phyloP scores from a whole-genome alignment of 495 filamentous ascomycete species.

The Aspergillus carlsbadensis region DNA sequence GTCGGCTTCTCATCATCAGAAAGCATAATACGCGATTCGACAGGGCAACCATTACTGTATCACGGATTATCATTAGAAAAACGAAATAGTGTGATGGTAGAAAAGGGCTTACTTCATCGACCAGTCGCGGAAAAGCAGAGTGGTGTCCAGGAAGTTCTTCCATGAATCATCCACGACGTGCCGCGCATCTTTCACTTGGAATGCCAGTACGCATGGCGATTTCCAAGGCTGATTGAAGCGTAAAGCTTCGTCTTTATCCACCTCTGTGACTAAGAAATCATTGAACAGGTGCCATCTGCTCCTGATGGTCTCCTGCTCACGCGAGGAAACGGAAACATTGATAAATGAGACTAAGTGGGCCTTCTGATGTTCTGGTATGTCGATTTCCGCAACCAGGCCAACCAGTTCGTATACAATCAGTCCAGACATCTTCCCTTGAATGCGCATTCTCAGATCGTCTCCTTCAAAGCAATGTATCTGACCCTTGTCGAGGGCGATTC shows the following conservation, averaged over 20 bases:
- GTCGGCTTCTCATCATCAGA: constrained; percentile 64
- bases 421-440: constrained; percentile 59
- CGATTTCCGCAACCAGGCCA: constrained; percentile 87
- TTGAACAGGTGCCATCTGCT: constrained; percentile 94
- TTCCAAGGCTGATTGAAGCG: constrained; percentile 90
- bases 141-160: constrained; percentile 80
- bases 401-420: constrained; percentile 87
- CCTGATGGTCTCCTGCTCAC: constrained; percentile 47
- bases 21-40: constrained; percentile 56
- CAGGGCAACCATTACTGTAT: constrained; percentile 34
- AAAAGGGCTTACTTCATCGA: constrained; percentile 54
- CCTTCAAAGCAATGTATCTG: constrained; percentile 91
- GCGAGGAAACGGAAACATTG: constrained; percentile 75
- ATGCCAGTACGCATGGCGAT: constrained; percentile 79
- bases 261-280: constrained; percentile 87
- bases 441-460: constrained; percentile 61
- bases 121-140: constrained; percentile 74
- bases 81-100: background rate
- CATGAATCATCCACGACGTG: constrained; percentile 79
- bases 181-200: constrained; percentile 72
- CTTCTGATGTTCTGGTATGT: constrained; percentile 77
- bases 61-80: background rate
- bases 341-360: constrained; percentile 89
- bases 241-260: constrained; percentile 77
- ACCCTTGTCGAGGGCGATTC: constrained; percentile 75